phyloP scores from a whole-genome alignment of 352 stramenopile genomes.

The Globisporangium nodosum region DNA sequence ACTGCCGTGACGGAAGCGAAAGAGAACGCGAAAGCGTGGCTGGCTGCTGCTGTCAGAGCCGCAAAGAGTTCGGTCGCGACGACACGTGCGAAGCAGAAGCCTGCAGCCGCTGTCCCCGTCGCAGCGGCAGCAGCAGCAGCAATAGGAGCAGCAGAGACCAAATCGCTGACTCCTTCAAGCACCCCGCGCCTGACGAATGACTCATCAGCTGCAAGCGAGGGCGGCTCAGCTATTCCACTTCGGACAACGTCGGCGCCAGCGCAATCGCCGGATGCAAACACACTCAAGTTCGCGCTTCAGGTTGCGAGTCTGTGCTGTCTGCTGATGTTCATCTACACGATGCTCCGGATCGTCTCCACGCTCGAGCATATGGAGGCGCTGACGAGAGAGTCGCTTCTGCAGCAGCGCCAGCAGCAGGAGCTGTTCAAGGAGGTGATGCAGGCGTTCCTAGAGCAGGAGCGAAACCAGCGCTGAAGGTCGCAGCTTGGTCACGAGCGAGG shows the following conservation, averaged over 20 bases:
- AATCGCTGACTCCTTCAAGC: background rate
- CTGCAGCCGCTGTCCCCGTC: background rate
- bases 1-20: conserved; percentile 70
- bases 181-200: background rate
- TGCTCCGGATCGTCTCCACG: conserved; percentile 47
- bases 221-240: background rate
- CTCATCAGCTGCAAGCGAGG: background rate
- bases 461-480: background rate
- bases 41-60: conserved; percentile 36
- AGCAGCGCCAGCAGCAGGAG: conserved; percentile 61
- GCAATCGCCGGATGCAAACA: background rate
- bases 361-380: conserved; percentile 60
- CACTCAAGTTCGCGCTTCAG: conserved; percentile 26
- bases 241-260: background rate
- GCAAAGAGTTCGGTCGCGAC: background rate
- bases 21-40: conserved; percentile 42
- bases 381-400: conserved; percentile 43
- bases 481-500: background rate
- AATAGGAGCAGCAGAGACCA: background rate
- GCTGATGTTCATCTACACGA: conserved; percentile 66
- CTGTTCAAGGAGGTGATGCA: conserved; percentile 56
- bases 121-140: background rate
- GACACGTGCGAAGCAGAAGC: background rate
- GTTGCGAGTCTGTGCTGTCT: conserved; percentile 40
- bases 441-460: conserved; percentile 20